These are phyloP conservation scores for Nakazawaea pomicola DNA, from an alignment of 805 yeast genomes.

Conservation along the genomic window DNA sequence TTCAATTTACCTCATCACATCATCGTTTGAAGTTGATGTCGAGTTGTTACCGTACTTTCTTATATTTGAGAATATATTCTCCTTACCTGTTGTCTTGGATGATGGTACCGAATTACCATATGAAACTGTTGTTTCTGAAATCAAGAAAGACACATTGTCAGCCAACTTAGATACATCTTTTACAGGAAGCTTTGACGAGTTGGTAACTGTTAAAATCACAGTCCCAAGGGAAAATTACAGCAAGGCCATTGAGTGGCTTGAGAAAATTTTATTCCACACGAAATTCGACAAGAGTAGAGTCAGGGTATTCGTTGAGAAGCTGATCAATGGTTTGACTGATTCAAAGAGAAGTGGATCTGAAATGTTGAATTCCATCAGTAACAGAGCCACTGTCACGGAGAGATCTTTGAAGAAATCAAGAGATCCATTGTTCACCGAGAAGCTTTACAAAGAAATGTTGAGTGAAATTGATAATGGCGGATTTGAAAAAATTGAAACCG, in stretches of 20 bases:
- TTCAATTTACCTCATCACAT: constrained; percentile 56
- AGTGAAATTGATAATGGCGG: constrained; percentile 50
- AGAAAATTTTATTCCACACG: constrained; percentile 56
- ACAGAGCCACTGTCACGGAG: constrained; percentile 45
- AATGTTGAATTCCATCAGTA: constrained; percentile 62
- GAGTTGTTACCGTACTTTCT: constrained; percentile 56
- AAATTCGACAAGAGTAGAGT: constrained; percentile 72
- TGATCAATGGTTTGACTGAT: constrained; percentile 56
- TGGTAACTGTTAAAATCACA: constrained; percentile 55
- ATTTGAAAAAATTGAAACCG: constrained; percentile 39
- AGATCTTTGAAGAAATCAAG: constrained; percentile 62
- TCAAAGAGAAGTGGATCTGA: constrained; percentile 56
- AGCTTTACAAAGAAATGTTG: constrained; percentile 42
- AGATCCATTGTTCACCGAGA: constrained; percentile 63
- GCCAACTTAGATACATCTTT: constrained; percentile 52
- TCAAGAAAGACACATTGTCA: constrained; percentile 71
- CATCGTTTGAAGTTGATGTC: constrained; percentile 47
- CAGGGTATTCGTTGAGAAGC: constrained; percentile 57
- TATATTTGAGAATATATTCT: constrained; percentile 60
- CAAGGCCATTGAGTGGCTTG: constrained; percentile 74
- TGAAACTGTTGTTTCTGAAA: constrained; percentile 69
- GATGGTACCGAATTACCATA: constrained; percentile 57
- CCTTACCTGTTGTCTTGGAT: constrained; percentile 63
- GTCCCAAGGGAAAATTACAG: constrained; percentile 58
- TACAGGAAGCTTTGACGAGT: constrained; percentile 55